Evolutionary conservation across 805 yeast genomes (phyloP), one percentile per base, ranked within the genome.

Genomic region (Saturnispora quitensis): DNA sequence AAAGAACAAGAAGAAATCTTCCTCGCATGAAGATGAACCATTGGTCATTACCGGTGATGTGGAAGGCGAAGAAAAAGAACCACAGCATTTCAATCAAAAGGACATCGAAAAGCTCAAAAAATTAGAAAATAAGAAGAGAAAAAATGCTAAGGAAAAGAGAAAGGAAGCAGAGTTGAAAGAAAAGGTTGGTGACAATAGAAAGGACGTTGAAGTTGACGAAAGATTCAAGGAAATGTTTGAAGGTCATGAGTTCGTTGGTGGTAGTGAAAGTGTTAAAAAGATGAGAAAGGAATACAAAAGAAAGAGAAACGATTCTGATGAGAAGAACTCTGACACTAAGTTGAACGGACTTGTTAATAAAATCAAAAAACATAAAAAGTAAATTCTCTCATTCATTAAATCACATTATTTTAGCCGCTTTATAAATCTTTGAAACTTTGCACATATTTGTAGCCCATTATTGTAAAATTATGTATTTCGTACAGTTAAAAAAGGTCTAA

Each of bases 161-260:
- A 74, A 74, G 40, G 82, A 78, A 50, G 80, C 75, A 53, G 75
- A 69, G 43, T 70, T 71, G 48, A 78, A 71, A 54, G 79, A 72
- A 46, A 70, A 67, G 28, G 51, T 54, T 12, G 72, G 73, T 42
- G 24, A 45, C 9, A 48, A 48, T 20, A 50, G 70, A 55, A 80
- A 73, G 46, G 69, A 67, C 27, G 53, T 54, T 12, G 78, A 87
- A 61, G 72, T 75, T 40, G 99, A 93, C 73, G 82, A 85, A 15
- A 83, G 99, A 70, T 93, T 93, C 73, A 76, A 76, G 45, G 95
- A 85, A 57, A 73, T 89, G 56, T 88, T 84, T 62, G 89, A 89
- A 61, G 83, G 81, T 55, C 96, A 87, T 56, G 93, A 85, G 55
- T 93, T 81, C 68, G 97, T 97, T 12, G 89, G 95, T 64, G 99